Percentiles rank a stretch among this genome's conserved stretches.
phyloP scores from a whole-genome alignment of 164 flowering plant genomes.

The Tetracentron sinense region DNA sequence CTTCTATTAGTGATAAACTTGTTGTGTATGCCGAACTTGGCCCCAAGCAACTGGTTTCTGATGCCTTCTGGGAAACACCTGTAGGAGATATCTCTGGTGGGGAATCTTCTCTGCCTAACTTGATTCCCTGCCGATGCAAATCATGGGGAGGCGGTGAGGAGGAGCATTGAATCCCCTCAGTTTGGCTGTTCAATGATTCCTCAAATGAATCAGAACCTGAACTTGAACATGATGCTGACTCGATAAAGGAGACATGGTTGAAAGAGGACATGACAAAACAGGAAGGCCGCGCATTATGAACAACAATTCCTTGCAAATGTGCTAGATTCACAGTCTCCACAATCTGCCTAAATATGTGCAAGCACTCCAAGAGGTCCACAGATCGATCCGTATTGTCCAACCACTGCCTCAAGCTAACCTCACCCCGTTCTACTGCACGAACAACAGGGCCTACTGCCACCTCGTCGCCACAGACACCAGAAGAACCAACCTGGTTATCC shows the following conservation, averaged over 20 bases:
- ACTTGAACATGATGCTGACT: conserved; percentile 92
- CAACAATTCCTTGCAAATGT: conserved; percentile 81
- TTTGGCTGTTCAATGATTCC: no score
- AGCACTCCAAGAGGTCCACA: conserved; percentile 69
- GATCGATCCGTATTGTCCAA: conserved; percentile 70
- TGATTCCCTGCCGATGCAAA: conserved; percentile 18
- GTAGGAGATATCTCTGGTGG: conserved; percentile 9
- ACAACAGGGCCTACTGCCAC: conserved; percentile 21
- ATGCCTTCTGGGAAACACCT: conserved; percentile 26
- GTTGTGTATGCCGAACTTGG: conserved; percentile 35
- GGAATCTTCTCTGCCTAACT: conserved; percentile 25
- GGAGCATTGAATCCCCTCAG: no score
- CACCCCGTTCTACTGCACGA: conserved; percentile 44
- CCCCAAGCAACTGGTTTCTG: conserved; percentile 53
- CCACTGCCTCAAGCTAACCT: conserved; percentile 91
- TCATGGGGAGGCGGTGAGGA: no score
- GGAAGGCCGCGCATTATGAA: conserved; percentile 90
- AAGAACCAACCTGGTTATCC: conserved; percentile 38
- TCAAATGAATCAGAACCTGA: conserved; percentile 73
- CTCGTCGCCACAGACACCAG: conserved; percentile 44
- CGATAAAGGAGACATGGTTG: conserved; percentile 84
- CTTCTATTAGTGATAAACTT: conserved; percentile 29
- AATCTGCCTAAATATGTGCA: conserved; percentile 87
- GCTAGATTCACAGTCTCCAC: conserved; percentile 78
- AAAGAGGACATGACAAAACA: conserved; percentile 92